Evolutionary conservation across 2,329 filamentous ascomycete genomes (phyloP).

Genomic region (Colletotrichum orbiculare): DNA sequence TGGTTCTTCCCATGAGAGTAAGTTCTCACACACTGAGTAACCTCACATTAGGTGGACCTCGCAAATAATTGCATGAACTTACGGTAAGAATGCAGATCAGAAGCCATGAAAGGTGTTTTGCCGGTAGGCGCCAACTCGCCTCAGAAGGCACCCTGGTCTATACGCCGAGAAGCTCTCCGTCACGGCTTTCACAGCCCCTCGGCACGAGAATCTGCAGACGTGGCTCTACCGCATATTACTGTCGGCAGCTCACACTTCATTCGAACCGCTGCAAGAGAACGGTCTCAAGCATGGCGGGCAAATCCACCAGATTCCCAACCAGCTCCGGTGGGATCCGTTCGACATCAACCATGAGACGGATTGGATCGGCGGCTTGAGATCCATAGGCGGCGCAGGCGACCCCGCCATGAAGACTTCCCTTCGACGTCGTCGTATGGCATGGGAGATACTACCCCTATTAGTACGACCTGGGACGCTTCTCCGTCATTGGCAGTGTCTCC

Average conservation of each 20-base stretch:
- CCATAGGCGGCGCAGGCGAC: conserved; percentile 77
- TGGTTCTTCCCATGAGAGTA: too few relatives aligned
- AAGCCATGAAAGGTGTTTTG: conserved; percentile 74
- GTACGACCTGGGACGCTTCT: too few relatives aligned
- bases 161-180: conserved; percentile 76
- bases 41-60: too few relatives aligned
- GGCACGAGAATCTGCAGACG: conserved; percentile 67
- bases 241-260: conserved; percentile 60
- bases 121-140: conserved; percentile 77
- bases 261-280: conserved; percentile 38
- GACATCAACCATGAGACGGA: conserved; percentile 64
- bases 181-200: conserved; percentile 69
- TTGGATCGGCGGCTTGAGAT: conserved; percentile 61
- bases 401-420: conserved; percentile 67
- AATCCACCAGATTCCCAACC: conserved; percentile 82
- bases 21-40: too few relatives aligned
- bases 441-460: too few relatives aligned
- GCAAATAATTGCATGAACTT: not conserved
- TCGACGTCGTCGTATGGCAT: too few relatives aligned
- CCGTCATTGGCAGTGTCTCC: too few relatives aligned
- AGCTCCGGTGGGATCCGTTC: conserved; percentile 85
- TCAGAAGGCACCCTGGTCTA: conserved; percentile 75
- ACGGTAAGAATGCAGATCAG: conserved; percentile 56
- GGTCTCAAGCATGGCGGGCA: conserved; percentile 58
- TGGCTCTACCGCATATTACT: conserved; percentile 71